These are phyloP conservation scores for Phytophthora macrochlamydospora DNA, from an alignment of 352 stramenopile genomes.

Conservation along the genomic window DNA sequence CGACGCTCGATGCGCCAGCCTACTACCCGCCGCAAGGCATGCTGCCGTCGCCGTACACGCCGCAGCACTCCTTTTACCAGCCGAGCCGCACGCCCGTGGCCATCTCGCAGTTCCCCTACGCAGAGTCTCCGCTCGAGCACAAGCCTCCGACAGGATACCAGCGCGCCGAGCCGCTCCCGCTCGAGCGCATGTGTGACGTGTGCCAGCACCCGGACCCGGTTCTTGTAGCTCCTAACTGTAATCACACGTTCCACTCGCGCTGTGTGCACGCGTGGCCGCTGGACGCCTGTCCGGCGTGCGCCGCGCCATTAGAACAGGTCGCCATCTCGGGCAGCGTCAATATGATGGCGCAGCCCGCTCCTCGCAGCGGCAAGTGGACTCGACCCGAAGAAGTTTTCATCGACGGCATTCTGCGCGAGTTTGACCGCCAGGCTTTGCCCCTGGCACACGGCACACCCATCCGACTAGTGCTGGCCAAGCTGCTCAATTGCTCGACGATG, in stretches of 20 bases:
- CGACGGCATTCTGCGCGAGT: constrained; percentile 81
- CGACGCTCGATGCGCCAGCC: constrained; percentile 25
- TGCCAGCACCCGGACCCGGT: constrained; percentile 84
- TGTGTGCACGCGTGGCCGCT: constrained; percentile 84
- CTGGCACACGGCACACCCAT: constrained; percentile 86
- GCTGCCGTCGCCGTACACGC: constrained; percentile 17
- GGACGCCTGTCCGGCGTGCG: constrained; percentile 66
- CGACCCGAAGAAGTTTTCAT: constrained; percentile 87
- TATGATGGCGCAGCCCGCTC: constrained; percentile 72
- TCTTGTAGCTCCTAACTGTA: constrained; percentile 69
- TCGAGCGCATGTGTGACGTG: constrained; percentile 65
- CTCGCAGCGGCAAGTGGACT: constrained; percentile 86
- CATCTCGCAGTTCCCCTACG: constrained; percentile 38
- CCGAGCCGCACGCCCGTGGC: constrained; percentile 33
- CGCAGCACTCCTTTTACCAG: constrained; percentile 38
- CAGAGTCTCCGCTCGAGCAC: constrained; percentile 37
- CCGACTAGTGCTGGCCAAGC: constrained; percentile 79
- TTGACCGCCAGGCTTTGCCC: constrained; percentile 74
- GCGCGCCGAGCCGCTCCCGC: constrained; percentile 11
- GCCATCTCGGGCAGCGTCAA: constrained; percentile 65
- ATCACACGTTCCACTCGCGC: constrained; percentile 86
- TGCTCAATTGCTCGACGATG: constrained; percentile 92
- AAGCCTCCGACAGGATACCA: constrained; percentile 34
- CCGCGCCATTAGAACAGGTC: constrained; percentile 58
- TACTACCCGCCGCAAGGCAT: constrained; percentile 32